A percentile compares a stretch with the other conserved stretches of the same genome.
Evolutionary conservation across 495 filamentous ascomycete genomes (phyloP).

Genomic region (Aspergillus homomorphus): DNA sequence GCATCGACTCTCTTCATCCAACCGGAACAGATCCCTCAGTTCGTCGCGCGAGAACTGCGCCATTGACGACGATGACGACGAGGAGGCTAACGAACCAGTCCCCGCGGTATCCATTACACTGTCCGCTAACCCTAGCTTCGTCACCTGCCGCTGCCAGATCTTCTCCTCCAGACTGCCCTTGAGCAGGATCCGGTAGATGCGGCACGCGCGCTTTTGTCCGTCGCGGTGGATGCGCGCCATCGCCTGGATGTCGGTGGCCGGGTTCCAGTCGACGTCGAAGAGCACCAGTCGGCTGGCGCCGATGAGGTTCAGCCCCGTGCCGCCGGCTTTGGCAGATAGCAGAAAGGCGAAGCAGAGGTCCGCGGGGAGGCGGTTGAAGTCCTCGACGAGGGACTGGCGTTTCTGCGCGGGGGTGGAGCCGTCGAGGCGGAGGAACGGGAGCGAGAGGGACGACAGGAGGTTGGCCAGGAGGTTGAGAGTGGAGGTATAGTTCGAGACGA

Average conservation of each 20-base stretch:
- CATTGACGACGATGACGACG: constrained; percentile 8
- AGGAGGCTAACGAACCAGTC: not conserved
- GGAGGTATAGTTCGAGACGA: constrained; percentile 80
- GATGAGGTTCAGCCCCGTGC: constrained; percentile 73
- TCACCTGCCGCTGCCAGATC: constrained; percentile 79
- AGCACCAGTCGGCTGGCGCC: constrained; percentile 73
- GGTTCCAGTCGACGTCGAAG: constrained; percentile 85
- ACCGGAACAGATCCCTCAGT: constrained; percentile 66
- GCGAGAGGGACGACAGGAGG: constrained; percentile 60
- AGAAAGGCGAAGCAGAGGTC: constrained; percentile 68
- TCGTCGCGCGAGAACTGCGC: constrained; percentile 65
- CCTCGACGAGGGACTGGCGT: constrained; percentile 71
- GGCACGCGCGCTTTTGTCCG: constrained; percentile 67
- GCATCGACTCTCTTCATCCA: constrained; percentile 54
- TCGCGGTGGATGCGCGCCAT: constrained; percentile 83
- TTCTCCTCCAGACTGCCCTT: constrained; percentile 77
- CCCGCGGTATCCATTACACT: constrained; percentile 62
- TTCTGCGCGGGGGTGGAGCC: constrained; percentile 66
- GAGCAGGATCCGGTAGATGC: constrained; percentile 72
- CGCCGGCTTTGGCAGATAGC: constrained; percentile 75
- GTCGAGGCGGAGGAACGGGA: constrained; percentile 70
- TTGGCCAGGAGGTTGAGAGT: constrained; percentile 68
- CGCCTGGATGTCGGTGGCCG: constrained; percentile 76
- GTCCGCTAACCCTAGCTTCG: constrained; percentile 68
- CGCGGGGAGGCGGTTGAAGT: constrained; percentile 64